A percentile compares a stretch with the other conserved stretches of the same genome.
Conservation (phyloP, 2,329 filamentous ascomycete species). For the Pseudocercospora cruenta region DNA sequence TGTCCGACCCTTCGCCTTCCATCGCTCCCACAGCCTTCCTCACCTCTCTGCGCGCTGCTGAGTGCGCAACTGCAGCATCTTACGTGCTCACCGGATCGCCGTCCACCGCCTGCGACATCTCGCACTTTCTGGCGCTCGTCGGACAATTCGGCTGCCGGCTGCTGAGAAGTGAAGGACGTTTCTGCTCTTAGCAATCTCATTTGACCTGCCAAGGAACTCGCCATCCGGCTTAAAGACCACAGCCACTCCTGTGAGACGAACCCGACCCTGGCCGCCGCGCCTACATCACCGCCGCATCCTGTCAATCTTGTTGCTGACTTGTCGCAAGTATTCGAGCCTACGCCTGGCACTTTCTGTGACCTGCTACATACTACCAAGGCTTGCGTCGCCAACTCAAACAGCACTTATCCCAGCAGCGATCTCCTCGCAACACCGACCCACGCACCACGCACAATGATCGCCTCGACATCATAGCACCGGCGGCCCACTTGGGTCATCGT, state of each 20-base stretch:
- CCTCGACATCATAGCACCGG: constrained; percentile 24
- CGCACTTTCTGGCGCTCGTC: neutral
- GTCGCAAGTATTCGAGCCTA: neutral
- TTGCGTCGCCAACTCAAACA: neutral
- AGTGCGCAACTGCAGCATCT: neutral
- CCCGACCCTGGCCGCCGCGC: neutral
- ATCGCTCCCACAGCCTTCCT: neutral
- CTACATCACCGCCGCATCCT: neutral
- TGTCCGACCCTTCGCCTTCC: neutral
- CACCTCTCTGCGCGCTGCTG: neutral
- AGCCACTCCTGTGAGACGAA: neutral
- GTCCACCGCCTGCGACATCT: neutral
- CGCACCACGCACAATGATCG: constrained; percentile 21
- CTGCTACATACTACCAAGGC: neutral
- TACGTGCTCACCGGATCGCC: neutral
- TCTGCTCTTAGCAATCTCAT: neutral
- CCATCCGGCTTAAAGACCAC: neutral
- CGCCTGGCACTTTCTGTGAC: neutral
- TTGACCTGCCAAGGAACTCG: neutral
- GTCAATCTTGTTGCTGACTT: neutral
- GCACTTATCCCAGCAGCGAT: neutral
- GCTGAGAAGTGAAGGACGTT: neutral
- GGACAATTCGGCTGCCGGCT: neutral
- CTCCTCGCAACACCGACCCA: constrained; percentile 6
- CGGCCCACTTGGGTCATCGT: constrained; percentile 25